Percentiles rank a stretch among this genome's conserved stretches.
Conservation (phyloP, 1,284 basidiomycete genomes). For the Grifola frondosa region DNA sequence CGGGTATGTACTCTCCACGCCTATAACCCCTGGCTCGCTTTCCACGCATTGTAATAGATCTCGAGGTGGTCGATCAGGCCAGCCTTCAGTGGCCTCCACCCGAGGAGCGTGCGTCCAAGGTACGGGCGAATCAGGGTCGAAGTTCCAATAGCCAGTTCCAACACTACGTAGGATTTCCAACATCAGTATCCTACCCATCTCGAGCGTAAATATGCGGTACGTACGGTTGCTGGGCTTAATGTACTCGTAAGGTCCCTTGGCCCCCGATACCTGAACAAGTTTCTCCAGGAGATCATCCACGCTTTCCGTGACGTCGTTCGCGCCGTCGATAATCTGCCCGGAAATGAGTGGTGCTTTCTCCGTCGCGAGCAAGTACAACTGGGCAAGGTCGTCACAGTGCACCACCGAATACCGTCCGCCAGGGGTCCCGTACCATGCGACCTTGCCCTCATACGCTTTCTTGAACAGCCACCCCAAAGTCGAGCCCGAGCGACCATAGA, state of each 20-base stretch:
- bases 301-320: slow-evolving; percentile 46
- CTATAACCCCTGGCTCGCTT: slow-evolving; percentile 32
- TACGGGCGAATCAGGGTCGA: slow-evolving; percentile 40
- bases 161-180: slow-evolving; percentile 25
- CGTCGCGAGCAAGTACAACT: slow-evolving; percentile 43
- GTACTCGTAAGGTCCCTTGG: slow-evolving; percentile 33
- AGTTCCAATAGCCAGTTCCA: slow-evolving; percentile 34
- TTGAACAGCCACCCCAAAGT: slow-evolving; percentile 40
- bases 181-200: not conserved
- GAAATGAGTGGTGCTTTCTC: slow-evolving; percentile 41
- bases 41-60: slow-evolving; percentile 43
- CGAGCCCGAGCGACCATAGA: slow-evolving; percentile 50
- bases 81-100: slow-evolving; percentile 46
- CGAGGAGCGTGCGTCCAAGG: slow-evolving; percentile 44
- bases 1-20: too few species aligned
- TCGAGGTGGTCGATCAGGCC: slow-evolving; percentile 47
- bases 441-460: slow-evolving; percentile 34
- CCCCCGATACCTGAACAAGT: slow-evolving; percentile 43
- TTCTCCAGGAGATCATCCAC: slow-evolving; percentile 44
- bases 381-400: slow-evolving; percentile 53
- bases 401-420: slow-evolving; percentile 44
- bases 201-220: slow-evolving; percentile 13
- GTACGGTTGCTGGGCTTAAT: slow-evolving; percentile 36
- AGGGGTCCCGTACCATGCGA: slow-evolving; percentile 40
- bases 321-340: slow-evolving; percentile 46